Base-by-base conservation (phyloP, 2,329 filamentous ascomycete species). In the Aspergillus vadensis region DNA sequence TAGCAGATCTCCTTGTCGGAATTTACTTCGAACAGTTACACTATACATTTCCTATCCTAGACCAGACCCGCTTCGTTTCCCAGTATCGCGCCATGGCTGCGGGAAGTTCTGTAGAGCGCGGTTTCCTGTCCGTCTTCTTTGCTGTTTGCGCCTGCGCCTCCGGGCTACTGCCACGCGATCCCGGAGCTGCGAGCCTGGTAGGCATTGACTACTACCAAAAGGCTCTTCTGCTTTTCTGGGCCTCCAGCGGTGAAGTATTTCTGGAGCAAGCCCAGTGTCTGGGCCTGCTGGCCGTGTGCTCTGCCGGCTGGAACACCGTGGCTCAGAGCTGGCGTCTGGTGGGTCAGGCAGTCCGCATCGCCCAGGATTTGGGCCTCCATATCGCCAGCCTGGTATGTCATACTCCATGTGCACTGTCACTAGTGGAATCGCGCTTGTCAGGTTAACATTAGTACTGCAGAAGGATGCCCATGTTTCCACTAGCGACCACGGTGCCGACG, bases 11-110 rank as follows among this genome's bases (percentile, higher is more conserved):
- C 21, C 32, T 57, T 14, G 55, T 57, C 2, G 44, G 44, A 5
- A 51, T 50, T 19, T 57, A 57, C 47, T 57, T 57, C 21, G 44
- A 57, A 32, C 44, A 57, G 27, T n/a, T 57, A 21, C 30, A 57
- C 23, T 57, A 57, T n/a, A 57, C 55, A 6, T 52, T 52, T 27
- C 55, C 55, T 15, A 52, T 58, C 21, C 21, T 58, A 14, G 39
- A 58, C 47, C 30, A 58, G n/a, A 30, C 47, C 10, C 47, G 43
- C 5, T 58, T 58, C 17, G 51, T 58, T 44, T 25, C 23, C 7
- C 47, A 49, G 6, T 52, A 58, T 19, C 30, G 52, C n/a, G 17
- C n/a, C 5, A 14, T 52, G 36, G 43, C 10, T 43, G 9, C 55
- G 7, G 23, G 7, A 5, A 27, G 38, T 15, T 4, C 23, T 15